Percentiles rank a stretch among this genome's conserved stretches.
Conservation (phyloP, 1,139 yeast genomes). For the Magnusiomyces sp. region DNA sequence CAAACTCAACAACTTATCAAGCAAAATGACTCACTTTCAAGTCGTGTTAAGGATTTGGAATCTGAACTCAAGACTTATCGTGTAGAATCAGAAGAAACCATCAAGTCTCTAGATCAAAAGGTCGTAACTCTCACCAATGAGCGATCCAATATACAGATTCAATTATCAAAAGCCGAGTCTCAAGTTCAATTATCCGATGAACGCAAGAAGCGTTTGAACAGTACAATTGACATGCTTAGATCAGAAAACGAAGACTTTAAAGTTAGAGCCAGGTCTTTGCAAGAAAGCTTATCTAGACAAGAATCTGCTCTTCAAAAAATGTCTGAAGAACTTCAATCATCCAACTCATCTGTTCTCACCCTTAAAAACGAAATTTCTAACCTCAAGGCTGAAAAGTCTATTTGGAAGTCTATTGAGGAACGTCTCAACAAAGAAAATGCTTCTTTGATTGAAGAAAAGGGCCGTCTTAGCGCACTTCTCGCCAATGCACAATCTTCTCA, state of each 20-base stretch:
- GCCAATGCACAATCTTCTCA: constrained; percentile 47
- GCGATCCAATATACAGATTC: constrained; percentile 41
- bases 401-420: constrained; percentile 43
- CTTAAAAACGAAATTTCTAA: constrained; percentile 28
- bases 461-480: constrained; percentile 51
- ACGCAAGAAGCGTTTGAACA: constrained; percentile 31
- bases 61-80: constrained; percentile 32
- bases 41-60: constrained; percentile 31
- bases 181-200: constrained; percentile 41
- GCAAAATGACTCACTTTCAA: constrained; percentile 30
- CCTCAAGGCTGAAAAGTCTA: constrained; percentile 47
- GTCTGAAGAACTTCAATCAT: constrained; percentile 44
- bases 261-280: constrained; percentile 41
- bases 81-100: constrained; percentile 37
- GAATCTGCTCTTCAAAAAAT: constrained; percentile 52
- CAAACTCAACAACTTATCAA: constrained; percentile 30
- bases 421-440: constrained; percentile 49
- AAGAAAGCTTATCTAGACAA: constrained; percentile 44
- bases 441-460: constrained; percentile 50
- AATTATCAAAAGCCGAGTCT: constrained; percentile 41
- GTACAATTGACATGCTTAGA: constrained; percentile 34
- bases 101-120: constrained; percentile 37
- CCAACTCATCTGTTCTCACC: constrained; percentile 34
- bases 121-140: constrained; percentile 37
- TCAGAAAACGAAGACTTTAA: constrained; percentile 41